These are phyloP conservation scores for Alternaria alternata DNA, from an alignment of 2,329 filamentous ascomycete genomes.

Conservation along the genomic window DNA sequence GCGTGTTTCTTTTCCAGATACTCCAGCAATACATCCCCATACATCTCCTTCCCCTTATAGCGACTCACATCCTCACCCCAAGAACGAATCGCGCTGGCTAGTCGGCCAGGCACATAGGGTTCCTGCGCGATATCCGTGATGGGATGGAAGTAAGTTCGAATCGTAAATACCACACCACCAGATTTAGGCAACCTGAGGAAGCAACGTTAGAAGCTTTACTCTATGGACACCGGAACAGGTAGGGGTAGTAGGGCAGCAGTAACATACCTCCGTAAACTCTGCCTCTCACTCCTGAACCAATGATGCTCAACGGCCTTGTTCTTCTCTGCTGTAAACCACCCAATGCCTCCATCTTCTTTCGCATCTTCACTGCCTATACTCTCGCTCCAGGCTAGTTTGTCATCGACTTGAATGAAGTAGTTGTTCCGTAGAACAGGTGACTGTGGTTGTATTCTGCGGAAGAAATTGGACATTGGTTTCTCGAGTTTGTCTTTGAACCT, in stretches of 20 bases:
- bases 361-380: conserved; percentile 78
- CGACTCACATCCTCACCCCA: conserved; percentile 79
- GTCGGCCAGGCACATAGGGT: conserved; percentile 77
- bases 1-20: conserved; percentile 78
- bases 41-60: conserved; percentile 82
- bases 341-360: conserved; percentile 57
- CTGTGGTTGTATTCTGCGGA: conserved; percentile 70
- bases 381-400: conserved; percentile 75
- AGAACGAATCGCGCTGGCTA: conserved; percentile 80
- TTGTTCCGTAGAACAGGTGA: conserved; percentile 76
- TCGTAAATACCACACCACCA: conserved; percentile 71
- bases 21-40: conserved; percentile 75
- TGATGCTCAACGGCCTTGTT: conserved; percentile 76
- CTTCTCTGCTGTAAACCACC: conserved; percentile 76
- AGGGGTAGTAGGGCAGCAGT: background rate
- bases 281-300: conserved; percentile 78
- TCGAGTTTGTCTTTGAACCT: conserved; percentile 73
- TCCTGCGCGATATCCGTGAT: conserved; percentile 73
- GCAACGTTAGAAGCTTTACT: background rate
- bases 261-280: conserved; percentile 67
- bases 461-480: conserved; percentile 83
- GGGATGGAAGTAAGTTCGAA: conserved; percentile 80
- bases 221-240: background rate
- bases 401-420: conserved; percentile 89
- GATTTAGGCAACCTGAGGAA: conserved; percentile 53